Base-by-base conservation (phyloP, 768 basidiomycete genomes). In the Fomitopsis serialis region DNA sequence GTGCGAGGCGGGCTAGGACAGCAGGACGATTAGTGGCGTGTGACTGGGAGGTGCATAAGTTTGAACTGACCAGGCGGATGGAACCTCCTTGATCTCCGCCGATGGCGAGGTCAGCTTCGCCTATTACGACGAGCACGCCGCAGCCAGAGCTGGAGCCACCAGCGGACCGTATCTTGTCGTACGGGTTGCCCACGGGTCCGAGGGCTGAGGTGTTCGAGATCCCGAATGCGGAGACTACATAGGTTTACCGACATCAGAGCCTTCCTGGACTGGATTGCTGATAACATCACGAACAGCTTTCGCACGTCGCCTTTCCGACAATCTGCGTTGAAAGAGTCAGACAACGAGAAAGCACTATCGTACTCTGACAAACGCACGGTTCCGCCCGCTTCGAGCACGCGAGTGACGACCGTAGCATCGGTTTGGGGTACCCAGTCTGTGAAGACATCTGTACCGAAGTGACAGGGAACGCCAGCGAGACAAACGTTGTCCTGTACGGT, bases 51-150 rank as follows among this genome's bases (percentile, higher is more conserved):
- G 10, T 8, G 4, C 34, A 10, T 10, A 23, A 37, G n/a, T n/a
- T n/a, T 3, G 19, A 29, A 32, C 58, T 43, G 25, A 61, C 60
- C 21, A 74, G 63, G 15, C 76, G 68, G 42, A 78, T 75, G 19
- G 68, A 70, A 2, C 75, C 75, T 21, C 76, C 75, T 55, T 78
- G 76, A 54, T 78, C 75, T 11, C 72, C 75, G 1, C 77, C 77
- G 27, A 78, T 69, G n/a, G 66, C 75, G 66, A 78, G 65, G 50
- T 77, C 74, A 13, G 69, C 72, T 24, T 64, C 66, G 11, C 70
- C 71, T 3, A 63, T 58, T 0, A 69, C 72, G 7, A 78, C 62
- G n/a, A 75, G 69, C 7, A 68, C 71, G 9, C 70, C 74, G 48
- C 72, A 74, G 11, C 77, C 75, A 4, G 74, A 75, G 51, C 68